phyloP scores from a whole-genome alignment of 768 basidiomycete genomes.

The Leucocoprinus birnbaumii region DNA sequence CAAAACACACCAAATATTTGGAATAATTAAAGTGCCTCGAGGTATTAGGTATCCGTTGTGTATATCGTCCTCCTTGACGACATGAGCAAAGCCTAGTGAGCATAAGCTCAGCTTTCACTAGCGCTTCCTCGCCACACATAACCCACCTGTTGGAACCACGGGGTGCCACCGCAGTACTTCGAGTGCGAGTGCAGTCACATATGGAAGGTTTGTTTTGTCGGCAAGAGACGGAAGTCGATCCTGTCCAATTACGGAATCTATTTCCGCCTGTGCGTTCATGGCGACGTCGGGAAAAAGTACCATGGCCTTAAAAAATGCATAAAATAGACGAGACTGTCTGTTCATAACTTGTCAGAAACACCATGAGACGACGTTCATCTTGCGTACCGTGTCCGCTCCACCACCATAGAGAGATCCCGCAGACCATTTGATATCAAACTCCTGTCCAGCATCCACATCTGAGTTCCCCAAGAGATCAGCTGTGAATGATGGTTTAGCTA shows the following conservation, averaged over 20 bases:
- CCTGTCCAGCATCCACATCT: conserved; percentile 25
- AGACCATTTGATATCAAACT: conserved; percentile 40
- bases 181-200: background rate
- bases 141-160: background rate
- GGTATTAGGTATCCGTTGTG: background rate
- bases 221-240: background rate
- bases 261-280: background rate
- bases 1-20: background rate
- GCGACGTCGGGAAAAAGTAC: conserved; percentile 14
- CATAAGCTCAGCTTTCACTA: too few species aligned
- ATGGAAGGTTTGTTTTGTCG: background rate
- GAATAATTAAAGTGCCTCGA: background rate
- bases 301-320: conserved; percentile 39
- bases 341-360: background rate
- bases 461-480: conserved; percentile 28
- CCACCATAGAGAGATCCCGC: conserved; percentile 46
- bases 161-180: background rate
- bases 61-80: background rate
- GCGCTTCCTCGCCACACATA: too few species aligned
- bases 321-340: conserved; percentile 37
- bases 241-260: background rate
- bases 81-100: background rate
- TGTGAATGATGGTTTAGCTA: conserved; percentile 32
- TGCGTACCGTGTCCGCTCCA: conserved; percentile 37
- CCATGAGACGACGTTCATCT: background rate